Percentiles rank a stretch among this genome's conserved stretches.
Conservation (phyloP, 2,329 filamentous ascomycete species). For the Cordyceps fumosorosea region DNA sequence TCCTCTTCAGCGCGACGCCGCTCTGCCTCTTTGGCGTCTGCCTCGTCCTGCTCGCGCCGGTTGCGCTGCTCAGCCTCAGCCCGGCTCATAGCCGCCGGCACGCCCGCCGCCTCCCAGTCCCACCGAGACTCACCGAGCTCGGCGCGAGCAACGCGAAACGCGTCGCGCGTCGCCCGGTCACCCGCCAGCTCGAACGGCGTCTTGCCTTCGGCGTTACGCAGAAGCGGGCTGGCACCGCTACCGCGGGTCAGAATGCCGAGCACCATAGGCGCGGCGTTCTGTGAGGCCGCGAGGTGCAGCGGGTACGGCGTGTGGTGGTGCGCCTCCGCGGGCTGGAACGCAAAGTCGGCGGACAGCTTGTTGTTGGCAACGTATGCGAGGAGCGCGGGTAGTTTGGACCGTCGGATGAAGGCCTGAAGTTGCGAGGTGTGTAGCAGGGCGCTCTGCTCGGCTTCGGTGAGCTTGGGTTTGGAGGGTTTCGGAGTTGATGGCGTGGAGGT, state of each 20-base stretch:
- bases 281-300: slow-evolving; percentile 74
- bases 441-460: slow-evolving; percentile 77
- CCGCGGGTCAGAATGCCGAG: slow-evolving; percentile 64
- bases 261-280: slow-evolving; percentile 73
- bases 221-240: slow-evolving; percentile 65
- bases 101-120: slow-evolving; percentile 70
- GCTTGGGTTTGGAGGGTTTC: slow-evolving; percentile 55
- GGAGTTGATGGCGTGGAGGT: slow-evolving; percentile 30
- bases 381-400: slow-evolving; percentile 82
- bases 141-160: slow-evolving; percentile 80
- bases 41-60: slow-evolving; percentile 63
- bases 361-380: slow-evolving; percentile 79
- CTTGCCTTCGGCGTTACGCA: slow-evolving; percentile 68
- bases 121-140: slow-evolving; percentile 72
- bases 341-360: slow-evolving; percentile 62
- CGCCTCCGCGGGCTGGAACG: slow-evolving; percentile 64
- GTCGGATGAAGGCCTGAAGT: slow-evolving; percentile 77
- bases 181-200: slow-evolving; percentile 82
- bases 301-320: slow-evolving; percentile 77
- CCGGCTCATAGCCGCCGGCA: slow-evolving; percentile 65
- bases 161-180: slow-evolving; percentile 78
- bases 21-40: slow-evolving; percentile 60
- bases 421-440: slow-evolving; percentile 81
- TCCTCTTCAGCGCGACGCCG: slow-evolving; percentile 70
- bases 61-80: slow-evolving; percentile 64